A percentile compares a stretch with the other conserved stretches of the same genome.
Conservation (phyloP, 495 filamentous ascomycete species). For the Pyrenopolyporus hunteri region DNA sequence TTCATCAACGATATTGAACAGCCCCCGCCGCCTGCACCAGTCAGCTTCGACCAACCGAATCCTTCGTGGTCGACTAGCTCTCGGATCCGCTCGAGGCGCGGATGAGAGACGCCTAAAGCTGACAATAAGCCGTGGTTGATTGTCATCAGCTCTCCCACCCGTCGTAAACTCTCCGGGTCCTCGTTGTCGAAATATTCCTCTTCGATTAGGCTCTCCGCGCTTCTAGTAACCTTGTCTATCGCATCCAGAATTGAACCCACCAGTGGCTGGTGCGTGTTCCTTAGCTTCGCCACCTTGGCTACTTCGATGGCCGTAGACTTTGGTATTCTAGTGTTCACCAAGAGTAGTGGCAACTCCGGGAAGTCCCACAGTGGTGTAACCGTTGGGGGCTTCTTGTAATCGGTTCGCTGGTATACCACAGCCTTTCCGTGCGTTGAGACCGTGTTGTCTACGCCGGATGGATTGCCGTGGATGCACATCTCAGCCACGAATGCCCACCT, state of each 20-base stretch:
- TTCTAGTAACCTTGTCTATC: conserved; percentile 79
- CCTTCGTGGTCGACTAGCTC: conserved; percentile 87
- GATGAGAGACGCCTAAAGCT: conserved; percentile 90
- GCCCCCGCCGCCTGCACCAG: conserved; percentile 91
- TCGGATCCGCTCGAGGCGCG: conserved; percentile 86
- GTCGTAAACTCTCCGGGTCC: conserved; percentile 63
- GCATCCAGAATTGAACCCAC: conserved; percentile 79
- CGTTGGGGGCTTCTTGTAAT: conserved; percentile 75
- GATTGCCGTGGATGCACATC: conserved; percentile 95
- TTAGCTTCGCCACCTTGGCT: conserved; percentile 79
- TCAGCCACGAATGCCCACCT: conserved; percentile 97
- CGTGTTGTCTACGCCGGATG: conserved; percentile 97
- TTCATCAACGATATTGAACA: conserved; percentile 91
- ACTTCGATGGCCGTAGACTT: conserved; percentile 86
- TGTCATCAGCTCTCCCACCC: conserved; percentile 82
- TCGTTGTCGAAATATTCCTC: conserved; percentile 65
- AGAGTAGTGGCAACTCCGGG: conserved; percentile 84
- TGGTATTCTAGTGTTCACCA: conserved; percentile 84
- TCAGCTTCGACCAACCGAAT: conserved; percentile 97
- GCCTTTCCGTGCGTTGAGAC: conserved; percentile 91
- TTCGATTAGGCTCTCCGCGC: conserved; percentile 73
- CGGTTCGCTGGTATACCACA: conserved; percentile 81
- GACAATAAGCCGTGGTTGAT: conserved; percentile 93
- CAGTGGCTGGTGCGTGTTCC: conserved; percentile 69
- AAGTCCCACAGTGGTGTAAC: conserved; percentile 84